Conservation (phyloP, 2,329 filamentous ascomycete genomes). For the Hypocreales sp. region DNA sequence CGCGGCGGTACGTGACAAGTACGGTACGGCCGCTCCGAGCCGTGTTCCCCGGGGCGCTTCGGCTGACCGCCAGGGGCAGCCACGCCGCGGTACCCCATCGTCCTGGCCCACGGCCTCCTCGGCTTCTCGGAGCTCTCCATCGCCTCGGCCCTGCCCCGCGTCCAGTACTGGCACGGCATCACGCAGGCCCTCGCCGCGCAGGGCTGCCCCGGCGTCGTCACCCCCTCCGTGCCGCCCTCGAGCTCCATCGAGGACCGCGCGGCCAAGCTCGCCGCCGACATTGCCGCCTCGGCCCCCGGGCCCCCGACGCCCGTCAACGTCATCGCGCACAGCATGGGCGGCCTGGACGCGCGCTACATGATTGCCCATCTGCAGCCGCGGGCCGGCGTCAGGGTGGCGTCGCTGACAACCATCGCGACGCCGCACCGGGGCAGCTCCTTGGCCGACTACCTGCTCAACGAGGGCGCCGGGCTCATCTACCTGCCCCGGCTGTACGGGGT, state of each 20-base stretch:
- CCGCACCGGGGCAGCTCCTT: conserved; percentile 40
- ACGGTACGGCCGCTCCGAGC: conserved; percentile 21
- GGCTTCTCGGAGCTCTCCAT: conserved; percentile 45
- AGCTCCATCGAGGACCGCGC: conserved; percentile 46
- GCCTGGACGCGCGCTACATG: conserved; percentile 50
- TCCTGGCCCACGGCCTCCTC: conserved; percentile 49
- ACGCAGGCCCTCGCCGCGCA: conserved; percentile 37
- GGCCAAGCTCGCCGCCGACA: conserved; percentile 37
- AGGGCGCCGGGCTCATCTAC: conserved; percentile 23
- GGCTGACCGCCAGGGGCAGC: conserved; percentile 16
- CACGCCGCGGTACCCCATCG: conserved; percentile 44
- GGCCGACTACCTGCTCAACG: conserved; percentile 35
- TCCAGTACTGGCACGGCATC: conserved; percentile 53
- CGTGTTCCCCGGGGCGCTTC: too few species aligned
- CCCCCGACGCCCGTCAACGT: conserved; percentile 52
- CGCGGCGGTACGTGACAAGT: conserved; percentile 26
- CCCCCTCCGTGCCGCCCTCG: conserved; percentile 44
- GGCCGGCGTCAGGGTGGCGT: conserved; percentile 25
- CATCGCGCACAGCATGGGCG: conserved; percentile 54
- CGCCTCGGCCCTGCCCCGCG: conserved; percentile 32
- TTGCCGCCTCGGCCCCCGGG: conserved; percentile 18
- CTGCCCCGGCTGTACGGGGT: conserved; percentile 39
- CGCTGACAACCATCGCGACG: conserved; percentile 38
- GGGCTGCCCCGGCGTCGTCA: conserved; percentile 36
- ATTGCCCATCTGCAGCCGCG: conserved; percentile 36